phyloP scores from a whole-genome alignment of 108 stramenopile species.

The Seminavis robusta region DNA sequence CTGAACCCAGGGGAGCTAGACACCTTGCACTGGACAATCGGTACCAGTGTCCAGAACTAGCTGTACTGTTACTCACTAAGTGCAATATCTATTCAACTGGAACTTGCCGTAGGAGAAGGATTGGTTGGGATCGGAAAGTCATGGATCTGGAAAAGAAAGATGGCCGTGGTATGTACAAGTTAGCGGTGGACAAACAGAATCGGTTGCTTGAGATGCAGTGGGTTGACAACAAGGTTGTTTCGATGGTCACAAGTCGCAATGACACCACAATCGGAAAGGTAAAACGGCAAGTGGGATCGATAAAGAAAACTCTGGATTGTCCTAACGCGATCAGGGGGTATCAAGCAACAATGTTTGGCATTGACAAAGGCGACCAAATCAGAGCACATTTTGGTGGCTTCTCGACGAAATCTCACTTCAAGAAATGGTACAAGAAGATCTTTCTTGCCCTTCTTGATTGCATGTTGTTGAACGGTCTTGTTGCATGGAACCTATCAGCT shows the following conservation, averaged over 20 bases:
- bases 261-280: too few relatives aligned
- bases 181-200: background rate
- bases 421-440: conserved; percentile 24
- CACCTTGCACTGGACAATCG: background rate
- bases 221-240: conserved; percentile 19
- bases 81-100: background rate
- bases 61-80: background rate
- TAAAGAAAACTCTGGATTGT: too few relatives aligned
- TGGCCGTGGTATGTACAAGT: too few relatives aligned
- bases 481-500: too few relatives aligned
- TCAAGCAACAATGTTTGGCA: too few relatives aligned
- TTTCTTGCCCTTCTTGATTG: conserved; percentile 3
- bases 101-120: background rate
- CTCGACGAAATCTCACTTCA: conserved; percentile 11
- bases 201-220: background rate
- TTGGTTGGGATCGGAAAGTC: background rate
- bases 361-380: conserved; percentile 7
- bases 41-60: background rate
- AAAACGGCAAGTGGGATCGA: too few relatives aligned
- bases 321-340: too few relatives aligned
- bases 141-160: background rate
- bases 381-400: conserved; percentile 9
- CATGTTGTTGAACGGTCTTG: conserved; percentile 15
- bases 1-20: background rate
- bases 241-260: background rate